These are phyloP conservation scores for Citrus cavaleriei DNA, from an alignment of 345 rosid species.

Conservation along the genomic window DNA sequence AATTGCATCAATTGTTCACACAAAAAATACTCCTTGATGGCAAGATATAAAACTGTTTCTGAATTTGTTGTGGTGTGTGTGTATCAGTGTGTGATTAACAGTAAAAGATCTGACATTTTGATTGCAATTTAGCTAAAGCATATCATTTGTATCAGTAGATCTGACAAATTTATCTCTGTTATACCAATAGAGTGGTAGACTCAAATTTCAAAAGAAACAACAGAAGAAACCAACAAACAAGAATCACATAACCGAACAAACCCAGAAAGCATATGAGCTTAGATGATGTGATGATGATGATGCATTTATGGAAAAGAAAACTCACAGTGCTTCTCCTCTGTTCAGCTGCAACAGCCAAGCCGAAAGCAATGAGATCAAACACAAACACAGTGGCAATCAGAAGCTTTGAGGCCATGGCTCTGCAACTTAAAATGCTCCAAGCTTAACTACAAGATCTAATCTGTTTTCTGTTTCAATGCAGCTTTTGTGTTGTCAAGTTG, in stretches of 20 bases:
- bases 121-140: not conserved
- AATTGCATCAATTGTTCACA: not conserved
- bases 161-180: not conserved
- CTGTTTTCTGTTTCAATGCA: not conserved
- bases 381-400: conserved; percentile 59
- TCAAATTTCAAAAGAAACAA: not conserved
- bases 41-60: not conserved
- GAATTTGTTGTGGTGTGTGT: not conserved
- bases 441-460: conserved; percentile 22
- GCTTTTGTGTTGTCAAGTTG: conserved; percentile 9
- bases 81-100: too few species aligned
- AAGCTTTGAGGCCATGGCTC: conserved; percentile 78
- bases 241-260: conserved; percentile 12
- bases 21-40: not conserved
- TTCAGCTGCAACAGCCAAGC: conserved; percentile 94
- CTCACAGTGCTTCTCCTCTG: conserved; percentile 95
- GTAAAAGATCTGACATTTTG: conserved; percentile 13
- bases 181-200: not conserved
- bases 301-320: not conserved
- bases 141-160: not conserved
- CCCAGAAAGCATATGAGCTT: conserved; percentile 1
- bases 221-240: not conserved
- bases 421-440: conserved; percentile 22
- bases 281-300: not conserved
- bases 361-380: conserved; percentile 83